A percentile compares a stretch with the other conserved stretches of the same genome.
These are phyloP conservation scores for Trichoderma endophyticum DNA, from an alignment of 2,329 filamentous ascomycete genomes.

Conservation along the genomic window DNA sequence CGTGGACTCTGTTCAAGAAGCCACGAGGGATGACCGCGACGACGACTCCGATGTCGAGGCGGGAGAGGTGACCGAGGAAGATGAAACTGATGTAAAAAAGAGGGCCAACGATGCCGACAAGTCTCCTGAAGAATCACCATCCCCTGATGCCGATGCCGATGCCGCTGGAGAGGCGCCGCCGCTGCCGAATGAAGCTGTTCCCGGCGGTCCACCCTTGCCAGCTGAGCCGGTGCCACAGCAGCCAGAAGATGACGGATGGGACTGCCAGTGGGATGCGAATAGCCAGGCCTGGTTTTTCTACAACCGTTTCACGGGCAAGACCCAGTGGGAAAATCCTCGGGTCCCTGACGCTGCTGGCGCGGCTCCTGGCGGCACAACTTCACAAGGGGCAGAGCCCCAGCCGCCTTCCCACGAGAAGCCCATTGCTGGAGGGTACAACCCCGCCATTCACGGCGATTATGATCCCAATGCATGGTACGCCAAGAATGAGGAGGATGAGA, in stretches of 20 bases:
- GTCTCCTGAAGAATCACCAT: slow-evolving; percentile 2
- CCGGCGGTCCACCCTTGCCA: slow-evolving; percentile 40
- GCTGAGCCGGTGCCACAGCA: slow-evolving; percentile 46
- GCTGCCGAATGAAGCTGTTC: slow-evolving; percentile 35
- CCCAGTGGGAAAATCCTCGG: slow-evolving; percentile 86
- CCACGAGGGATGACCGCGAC: slow-evolving; percentile 19
- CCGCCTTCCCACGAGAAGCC: slow-evolving; percentile 36
- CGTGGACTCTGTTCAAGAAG: slow-evolving; percentile 14
- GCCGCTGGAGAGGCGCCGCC: slow-evolving; percentile 27
- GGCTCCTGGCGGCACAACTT: slow-evolving; percentile 24
- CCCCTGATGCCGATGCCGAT: slow-evolving; percentile 22
- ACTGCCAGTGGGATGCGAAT: slow-evolving; percentile 69
- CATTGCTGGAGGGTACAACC: slow-evolving; percentile 79
- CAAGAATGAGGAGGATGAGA: slow-evolving; percentile 44
- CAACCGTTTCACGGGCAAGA: slow-evolving; percentile 72
- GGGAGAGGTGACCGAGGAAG: slow-evolving; percentile 20
- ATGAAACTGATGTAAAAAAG: slow-evolving; percentile 20
- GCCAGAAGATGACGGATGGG: slow-evolving; percentile 71
- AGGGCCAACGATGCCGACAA: slow-evolving; percentile 13
- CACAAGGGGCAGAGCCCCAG: slow-evolving; percentile 25
- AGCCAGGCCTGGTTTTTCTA: slow-evolving; percentile 76
- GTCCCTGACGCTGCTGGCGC: slow-evolving; percentile 49
- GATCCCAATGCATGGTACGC: slow-evolving; percentile 96
- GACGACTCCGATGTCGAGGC: slow-evolving; percentile 20
- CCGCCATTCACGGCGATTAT: slow-evolving; percentile 93